Evolutionary conservation across 139 green algal genomes (phyloP).

Genomic region (Micractinium sp.): DNA sequence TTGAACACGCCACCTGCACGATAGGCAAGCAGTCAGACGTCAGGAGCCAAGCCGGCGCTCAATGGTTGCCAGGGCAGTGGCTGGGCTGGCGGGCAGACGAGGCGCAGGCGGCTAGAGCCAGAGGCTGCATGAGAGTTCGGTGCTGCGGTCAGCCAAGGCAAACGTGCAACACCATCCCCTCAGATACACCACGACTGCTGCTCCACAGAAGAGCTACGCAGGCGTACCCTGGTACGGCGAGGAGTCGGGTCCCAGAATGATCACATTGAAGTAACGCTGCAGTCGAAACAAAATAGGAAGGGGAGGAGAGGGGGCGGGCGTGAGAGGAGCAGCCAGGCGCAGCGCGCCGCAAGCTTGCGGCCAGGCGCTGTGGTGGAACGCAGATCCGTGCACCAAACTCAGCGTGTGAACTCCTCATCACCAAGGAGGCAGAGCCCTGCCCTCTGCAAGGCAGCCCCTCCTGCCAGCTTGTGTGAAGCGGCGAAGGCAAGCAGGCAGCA

Average conservation of each 20-base stretch:
- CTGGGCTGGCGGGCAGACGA: background rate
- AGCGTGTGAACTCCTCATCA: too few relatives aligned
- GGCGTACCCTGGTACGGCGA: constrained; percentile 94
- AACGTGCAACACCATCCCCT: too few relatives aligned
- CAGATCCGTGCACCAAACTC: too few relatives aligned
- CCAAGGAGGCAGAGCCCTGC: background rate
- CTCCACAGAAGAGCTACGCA: too few relatives aligned
- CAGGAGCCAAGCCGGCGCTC: background rate
- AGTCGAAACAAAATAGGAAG: too few relatives aligned
- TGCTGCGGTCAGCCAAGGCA: too few relatives aligned
- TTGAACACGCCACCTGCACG: constrained; percentile 91
- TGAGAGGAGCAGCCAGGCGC: too few relatives aligned
- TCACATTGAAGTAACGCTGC: constrained; percentile 97
- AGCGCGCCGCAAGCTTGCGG: background rate
- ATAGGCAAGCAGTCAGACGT: background rate
- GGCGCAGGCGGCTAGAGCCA: too few relatives aligned
- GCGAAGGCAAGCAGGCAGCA: background rate
- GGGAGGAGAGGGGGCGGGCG: background rate
- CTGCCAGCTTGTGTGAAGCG: too few relatives aligned
- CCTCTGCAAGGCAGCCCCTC: too few relatives aligned
- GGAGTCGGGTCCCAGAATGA: constrained; percentile 90
- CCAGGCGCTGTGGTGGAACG: background rate
- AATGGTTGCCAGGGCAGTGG: background rate
- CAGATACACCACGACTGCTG: too few relatives aligned
- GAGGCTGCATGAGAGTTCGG: background rate